These are phyloP conservation scores for Paramecium sexaurelia DNA, from an alignment of 73 alveolate genomes.

Conservation along the genomic window DNA sequence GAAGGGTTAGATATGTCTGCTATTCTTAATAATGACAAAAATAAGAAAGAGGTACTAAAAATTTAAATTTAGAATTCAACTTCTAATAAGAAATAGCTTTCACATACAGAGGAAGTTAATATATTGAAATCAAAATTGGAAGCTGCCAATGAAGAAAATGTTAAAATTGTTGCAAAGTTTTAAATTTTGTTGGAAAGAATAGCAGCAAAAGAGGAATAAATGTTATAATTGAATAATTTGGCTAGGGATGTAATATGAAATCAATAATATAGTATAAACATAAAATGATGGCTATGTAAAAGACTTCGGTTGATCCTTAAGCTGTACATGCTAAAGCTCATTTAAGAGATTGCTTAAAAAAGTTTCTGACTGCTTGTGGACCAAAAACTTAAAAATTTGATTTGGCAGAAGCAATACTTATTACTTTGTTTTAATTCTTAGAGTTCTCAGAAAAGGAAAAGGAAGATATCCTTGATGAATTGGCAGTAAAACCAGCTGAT, in stretches of 20 bases:
- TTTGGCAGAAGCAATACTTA: conserved; percentile 1
- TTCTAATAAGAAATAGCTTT: background rate
- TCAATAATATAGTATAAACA: background rate
- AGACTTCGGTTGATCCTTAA: conserved; percentile 41
- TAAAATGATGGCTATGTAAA: background rate
- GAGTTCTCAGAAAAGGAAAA: conserved; percentile 38
- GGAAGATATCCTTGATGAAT: conserved; percentile 5
- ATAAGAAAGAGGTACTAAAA: background rate
- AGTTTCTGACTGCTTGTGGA: conserved; percentile 4
- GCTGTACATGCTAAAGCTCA: conserved; percentile 50
- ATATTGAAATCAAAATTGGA: background rate
- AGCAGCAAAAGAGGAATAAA: conserved; percentile 16
- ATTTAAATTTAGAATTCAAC: background rate
- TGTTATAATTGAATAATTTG: background rate
- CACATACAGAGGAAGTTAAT: conserved; percentile 11
- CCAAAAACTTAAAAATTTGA: conserved; percentile 1
- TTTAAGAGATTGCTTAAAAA: conserved; percentile 10
- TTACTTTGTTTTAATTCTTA: background rate
- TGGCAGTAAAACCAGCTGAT: conserved; percentile 34
- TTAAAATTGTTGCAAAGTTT: background rate
- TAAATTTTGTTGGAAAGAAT: conserved; percentile 7
- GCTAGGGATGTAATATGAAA: conserved; percentile 22
- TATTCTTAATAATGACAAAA: background rate
- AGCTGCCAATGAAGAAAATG: conserved; percentile 4
- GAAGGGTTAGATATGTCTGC: background rate